phyloP scores from a whole-genome alignment of 169 alveolate genomes.

The Babesia gibsoni region DNA sequence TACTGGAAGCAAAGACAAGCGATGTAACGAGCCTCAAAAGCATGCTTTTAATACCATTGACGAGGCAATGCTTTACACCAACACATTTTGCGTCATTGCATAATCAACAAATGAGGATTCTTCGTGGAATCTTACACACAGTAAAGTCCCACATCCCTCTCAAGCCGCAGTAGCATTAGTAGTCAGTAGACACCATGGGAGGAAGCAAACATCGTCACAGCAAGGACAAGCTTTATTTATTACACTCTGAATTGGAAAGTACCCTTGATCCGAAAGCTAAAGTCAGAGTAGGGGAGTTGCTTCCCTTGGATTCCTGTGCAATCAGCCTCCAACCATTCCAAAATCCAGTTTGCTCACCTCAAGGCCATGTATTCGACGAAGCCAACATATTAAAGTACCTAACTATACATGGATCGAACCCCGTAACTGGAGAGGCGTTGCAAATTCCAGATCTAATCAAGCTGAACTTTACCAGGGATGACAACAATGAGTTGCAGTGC shows the following conservation, averaged over 20 bases:
- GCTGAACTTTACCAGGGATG: slow-evolving; percentile 79
- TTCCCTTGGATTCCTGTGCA: slow-evolving; percentile 73
- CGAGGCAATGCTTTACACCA: no score
- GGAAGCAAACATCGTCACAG: slow-evolving; percentile 89
- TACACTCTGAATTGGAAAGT: slow-evolving; percentile 83
- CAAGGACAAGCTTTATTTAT: slow-evolving; percentile 86
- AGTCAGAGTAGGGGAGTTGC: slow-evolving; percentile 64
- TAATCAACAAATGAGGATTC: not conserved
- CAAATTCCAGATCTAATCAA: slow-evolving; percentile 73
- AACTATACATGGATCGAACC: slow-evolving; percentile 70
- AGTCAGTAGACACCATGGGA: slow-evolving; percentile 30
- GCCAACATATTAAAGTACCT: slow-evolving; percentile 72
- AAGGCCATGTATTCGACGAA: slow-evolving; percentile 80
- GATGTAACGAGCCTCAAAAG: no score
- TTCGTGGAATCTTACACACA: not conserved
- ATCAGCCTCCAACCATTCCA: slow-evolving; percentile 79
- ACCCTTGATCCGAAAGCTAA: slow-evolving; percentile 80
- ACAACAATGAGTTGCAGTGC: slow-evolving; percentile 85
- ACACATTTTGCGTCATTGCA: not conserved
- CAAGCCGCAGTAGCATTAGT: not conserved
- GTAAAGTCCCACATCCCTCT: not conserved
- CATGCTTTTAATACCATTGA: no score
- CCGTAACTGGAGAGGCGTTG: slow-evolving; percentile 85
- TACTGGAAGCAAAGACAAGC: no score
- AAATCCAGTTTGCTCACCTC: slow-evolving; percentile 83